phyloP scores from a whole-genome alignment of 345 rosid species.

The Dovyalis caffra region DNA sequence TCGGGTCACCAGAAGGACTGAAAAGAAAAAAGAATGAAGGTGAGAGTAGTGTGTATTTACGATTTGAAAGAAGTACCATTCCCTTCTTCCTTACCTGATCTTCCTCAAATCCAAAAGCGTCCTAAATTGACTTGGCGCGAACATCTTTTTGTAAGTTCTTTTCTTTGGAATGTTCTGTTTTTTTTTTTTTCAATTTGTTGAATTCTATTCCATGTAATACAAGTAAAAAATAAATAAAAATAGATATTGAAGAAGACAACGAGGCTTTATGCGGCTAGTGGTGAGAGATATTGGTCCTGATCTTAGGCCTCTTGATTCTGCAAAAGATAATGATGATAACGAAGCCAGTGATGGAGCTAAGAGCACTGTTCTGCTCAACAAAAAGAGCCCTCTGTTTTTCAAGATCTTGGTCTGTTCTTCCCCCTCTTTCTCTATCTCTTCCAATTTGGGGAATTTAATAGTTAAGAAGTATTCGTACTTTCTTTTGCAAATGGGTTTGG shows the following conservation, averaged over 20 bases:
- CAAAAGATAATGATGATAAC: slow-evolving; percentile 58
- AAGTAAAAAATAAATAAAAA: neutral
- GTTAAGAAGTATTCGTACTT: neutral
- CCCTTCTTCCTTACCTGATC: slow-evolving; percentile 87
- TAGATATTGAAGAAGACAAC: slow-evolving; percentile 88
- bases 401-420: slow-evolving; percentile 73
- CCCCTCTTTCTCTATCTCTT: neutral
- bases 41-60: slow-evolving; percentile 51
- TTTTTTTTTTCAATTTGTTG: neutral
- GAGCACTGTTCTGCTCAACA: slow-evolving; percentile 24
- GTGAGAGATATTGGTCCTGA: slow-evolving; percentile 94
- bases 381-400: slow-evolving; percentile 68
- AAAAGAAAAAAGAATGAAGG: slow-evolving; percentile 46
- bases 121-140: slow-evolving; percentile 83
- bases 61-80: slow-evolving; percentile 89
- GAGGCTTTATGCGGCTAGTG: slow-evolving; percentile 89
- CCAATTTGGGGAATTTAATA: neutral
- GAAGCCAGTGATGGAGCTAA: slow-evolving; percentile 26
- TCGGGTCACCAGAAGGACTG: too few species aligned
- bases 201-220: neutral
- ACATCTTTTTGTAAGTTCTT: slow-evolving; percentile 55
- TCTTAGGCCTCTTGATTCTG: slow-evolving; percentile 77
- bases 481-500: neutral
- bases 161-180: too few species aligned
- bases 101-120: slow-evolving; percentile 73